Base-by-base conservation (phyloP, 1,284 basidiomycete species). In the Sporisorium scitamineum region DNA sequence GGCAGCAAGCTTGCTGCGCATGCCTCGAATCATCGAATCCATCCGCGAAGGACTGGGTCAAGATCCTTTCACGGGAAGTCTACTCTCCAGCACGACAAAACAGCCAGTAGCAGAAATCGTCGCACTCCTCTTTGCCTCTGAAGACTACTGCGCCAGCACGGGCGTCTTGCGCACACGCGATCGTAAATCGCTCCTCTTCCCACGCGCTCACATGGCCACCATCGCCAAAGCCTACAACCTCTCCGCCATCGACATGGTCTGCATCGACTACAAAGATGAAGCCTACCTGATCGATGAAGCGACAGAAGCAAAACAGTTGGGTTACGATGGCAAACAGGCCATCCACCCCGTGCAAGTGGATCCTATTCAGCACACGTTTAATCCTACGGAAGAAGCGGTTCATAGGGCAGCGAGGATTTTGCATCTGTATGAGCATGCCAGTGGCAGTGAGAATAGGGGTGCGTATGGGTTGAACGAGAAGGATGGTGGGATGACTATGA, bases 291-390 rank as follows among this genome's bases (percentile, higher is more conserved):
- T 87, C 54, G 90, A 92, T 5, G 94, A 97, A 84, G 93, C 92
- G 60, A 86, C 89, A 64, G 94, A 96, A 78, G 84, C 78, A 13
- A 69, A 74, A n/a, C 45, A 74, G 59, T 54, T 85, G 5, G 84
- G 84, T 0, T 84, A 75, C 51, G 82, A 85, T 52, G 84, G 83
- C 9, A 85, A 85, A 50, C 95, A 97, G 93, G 94, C 93, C 1
- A 96, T 98, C 56, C 95, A 98, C 86, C 95, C 95, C 0, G 88
- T 87, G 14, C 95, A 98, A 86, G 90, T 97, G 4, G 89, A 90
- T 24, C 87, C 89, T 6, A 94, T 96, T 42, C 93, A 95, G 76
- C 34, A 57, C 4, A 91, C 91, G 0, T 97, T 93, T 84, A 90
- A 93, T 0, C 95, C 95, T 0, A 90, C 90, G 0, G 85, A 88